Conservation (phyloP, 2,329 filamentous ascomycete genomes). For the Lomentospora prolificans region DNA sequence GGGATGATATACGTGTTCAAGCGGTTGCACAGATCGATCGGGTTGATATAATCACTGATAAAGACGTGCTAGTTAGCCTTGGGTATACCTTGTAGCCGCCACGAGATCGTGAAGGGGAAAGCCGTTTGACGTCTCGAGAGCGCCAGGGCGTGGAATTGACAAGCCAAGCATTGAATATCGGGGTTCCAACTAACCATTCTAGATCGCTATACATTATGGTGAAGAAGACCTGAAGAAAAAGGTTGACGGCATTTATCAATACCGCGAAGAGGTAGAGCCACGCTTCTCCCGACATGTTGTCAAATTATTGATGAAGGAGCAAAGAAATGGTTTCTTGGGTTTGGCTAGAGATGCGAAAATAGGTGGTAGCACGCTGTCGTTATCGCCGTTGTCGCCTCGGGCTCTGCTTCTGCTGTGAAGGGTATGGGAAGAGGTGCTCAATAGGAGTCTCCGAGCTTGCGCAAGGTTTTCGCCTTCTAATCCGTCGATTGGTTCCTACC, state of each 20-base stretch:
- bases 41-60: conserved; percentile 95
- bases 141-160: neutral
- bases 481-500: neutral
- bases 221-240: conserved; percentile 99
- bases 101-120: too few species aligned
- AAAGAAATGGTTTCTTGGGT: neutral
- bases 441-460: neutral
- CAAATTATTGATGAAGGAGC: neutral
- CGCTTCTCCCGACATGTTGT: conserved; percentile 83
- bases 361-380: neutral
- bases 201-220: conserved; percentile 99
- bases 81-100: too few species aligned
- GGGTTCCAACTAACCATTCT: conserved; percentile 69
- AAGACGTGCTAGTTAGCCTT: neutral
- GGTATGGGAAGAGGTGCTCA: too few species aligned
- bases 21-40: conserved; percentile 99
- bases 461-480: neutral
- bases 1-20: conserved; percentile 99
- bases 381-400: neutral
- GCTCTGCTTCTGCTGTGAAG: too few species aligned
- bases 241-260: conserved; percentile 98
- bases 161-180: neutral
- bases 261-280: conserved; percentile 98
- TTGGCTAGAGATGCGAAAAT: neutral
- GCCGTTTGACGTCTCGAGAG: too few species aligned